These are phyloP conservation scores for Hypoxylon fuscum DNA, from an alignment of 495 filamentous ascomycete genomes.

Conservation along the genomic window DNA sequence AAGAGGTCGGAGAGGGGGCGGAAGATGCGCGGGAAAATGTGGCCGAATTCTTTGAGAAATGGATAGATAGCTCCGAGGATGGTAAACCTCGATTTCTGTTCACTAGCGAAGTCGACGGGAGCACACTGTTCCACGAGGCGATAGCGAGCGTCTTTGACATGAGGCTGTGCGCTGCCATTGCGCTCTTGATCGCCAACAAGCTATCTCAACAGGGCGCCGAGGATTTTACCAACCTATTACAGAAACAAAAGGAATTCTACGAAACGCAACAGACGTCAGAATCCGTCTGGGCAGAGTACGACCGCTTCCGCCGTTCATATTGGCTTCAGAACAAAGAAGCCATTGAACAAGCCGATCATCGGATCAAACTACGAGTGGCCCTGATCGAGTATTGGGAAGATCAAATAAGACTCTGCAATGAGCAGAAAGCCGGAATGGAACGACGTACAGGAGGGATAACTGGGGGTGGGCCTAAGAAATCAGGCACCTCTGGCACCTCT, in stretches of 20 bases:
- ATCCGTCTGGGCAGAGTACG: conserved; percentile 28
- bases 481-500: too few relatives aligned
- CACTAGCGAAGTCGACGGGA: neutral
- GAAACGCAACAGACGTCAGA: conserved; percentile 19
- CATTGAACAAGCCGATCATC: neutral
- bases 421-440: too few relatives aligned
- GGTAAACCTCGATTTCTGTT: neutral
- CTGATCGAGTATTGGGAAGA: neutral
- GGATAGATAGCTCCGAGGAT: too few relatives aligned
- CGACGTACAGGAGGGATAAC: too few relatives aligned
- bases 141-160: conserved; percentile 20
- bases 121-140: neutral
- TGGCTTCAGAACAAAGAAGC: neutral
- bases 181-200: neutral
- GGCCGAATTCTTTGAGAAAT: neutral
- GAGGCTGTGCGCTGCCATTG: too few relatives aligned
- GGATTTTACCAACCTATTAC: too few relatives aligned
- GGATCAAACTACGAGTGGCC: neutral
- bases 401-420: neutral
- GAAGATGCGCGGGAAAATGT: too few relatives aligned
- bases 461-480: too few relatives aligned
- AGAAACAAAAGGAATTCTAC: neutral
- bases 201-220: neutral
- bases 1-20: too few relatives aligned
- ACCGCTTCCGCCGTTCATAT: conserved; percentile 1